Conservation (phyloP, 768 basidiomycete species). For the Suillus subaureus region DNA sequence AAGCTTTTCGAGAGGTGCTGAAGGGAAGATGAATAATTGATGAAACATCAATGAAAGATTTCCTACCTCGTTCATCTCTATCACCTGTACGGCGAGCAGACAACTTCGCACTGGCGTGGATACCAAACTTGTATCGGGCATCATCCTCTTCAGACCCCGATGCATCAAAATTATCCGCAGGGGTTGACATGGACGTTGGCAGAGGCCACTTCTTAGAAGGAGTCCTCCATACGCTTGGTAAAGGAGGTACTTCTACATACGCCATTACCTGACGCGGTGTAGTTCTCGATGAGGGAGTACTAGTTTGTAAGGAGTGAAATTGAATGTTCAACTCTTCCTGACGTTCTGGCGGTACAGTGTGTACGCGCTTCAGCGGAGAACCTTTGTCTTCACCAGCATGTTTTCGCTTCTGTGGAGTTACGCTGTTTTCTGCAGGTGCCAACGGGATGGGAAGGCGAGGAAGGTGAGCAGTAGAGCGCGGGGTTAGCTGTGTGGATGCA, state of each 20-base stretch:
- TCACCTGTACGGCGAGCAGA: slow-evolving; percentile 68
- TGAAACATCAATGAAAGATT: not conserved
- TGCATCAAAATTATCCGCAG: slow-evolving; percentile 44
- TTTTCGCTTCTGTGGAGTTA: slow-evolving; percentile 77
- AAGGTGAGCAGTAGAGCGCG: slow-evolving; percentile 26
- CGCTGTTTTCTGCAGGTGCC: slow-evolving; percentile 17
- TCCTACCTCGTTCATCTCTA: slow-evolving; percentile 72
- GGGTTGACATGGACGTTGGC: slow-evolving; percentile 45
- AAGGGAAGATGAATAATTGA: slow-evolving; percentile 8
- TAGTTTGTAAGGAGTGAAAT: not conserved
- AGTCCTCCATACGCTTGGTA: slow-evolving; percentile 30
- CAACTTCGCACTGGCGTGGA: slow-evolving; percentile 43
- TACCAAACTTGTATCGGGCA: slow-evolving; percentile 24
- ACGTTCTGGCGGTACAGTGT: slow-evolving; percentile 17
- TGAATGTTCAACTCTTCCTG: not conserved
- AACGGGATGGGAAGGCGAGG: slow-evolving; percentile 60
- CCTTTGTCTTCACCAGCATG: slow-evolving; percentile 58
- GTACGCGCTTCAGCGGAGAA: slow-evolving; percentile 63
- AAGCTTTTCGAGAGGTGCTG: slow-evolving; percentile 77
- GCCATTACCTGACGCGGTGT: slow-evolving; percentile 35
- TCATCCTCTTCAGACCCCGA: slow-evolving; percentile 42
- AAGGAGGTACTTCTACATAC: slow-evolving; percentile 35
- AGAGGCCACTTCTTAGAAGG: slow-evolving; percentile 26
- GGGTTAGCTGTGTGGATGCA: slow-evolving; percentile 28
- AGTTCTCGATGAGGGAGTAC: slow-evolving; percentile 24